These are phyloP conservation scores for Solanum acaule DNA, from an alignment of 257 asterid genomes.

Conservation along the genomic window DNA sequence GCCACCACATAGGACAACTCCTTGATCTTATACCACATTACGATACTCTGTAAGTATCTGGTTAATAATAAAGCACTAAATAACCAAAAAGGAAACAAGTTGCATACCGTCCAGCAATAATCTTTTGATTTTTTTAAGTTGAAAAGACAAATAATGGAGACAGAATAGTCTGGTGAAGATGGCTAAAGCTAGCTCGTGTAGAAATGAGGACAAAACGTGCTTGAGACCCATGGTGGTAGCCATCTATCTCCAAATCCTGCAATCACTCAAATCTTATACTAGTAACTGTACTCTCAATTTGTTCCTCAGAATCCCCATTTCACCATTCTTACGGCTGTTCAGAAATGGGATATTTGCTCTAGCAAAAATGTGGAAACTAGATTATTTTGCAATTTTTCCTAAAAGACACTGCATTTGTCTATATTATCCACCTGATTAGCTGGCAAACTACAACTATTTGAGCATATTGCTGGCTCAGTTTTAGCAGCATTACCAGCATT, in stretches of 20 bases:
- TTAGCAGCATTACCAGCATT: background rate
- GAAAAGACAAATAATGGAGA: background rate
- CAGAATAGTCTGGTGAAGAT: background rate
- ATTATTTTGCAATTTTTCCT: background rate
- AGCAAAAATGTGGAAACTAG: background rate
- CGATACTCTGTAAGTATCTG: background rate
- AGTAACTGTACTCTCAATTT: background rate
- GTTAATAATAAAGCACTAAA: background rate
- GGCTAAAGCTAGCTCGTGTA: background rate
- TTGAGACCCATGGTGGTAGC: background rate
- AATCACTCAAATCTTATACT: background rate
- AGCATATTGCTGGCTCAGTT: background rate
- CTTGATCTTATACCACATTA: background rate
- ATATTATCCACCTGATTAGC: background rate
- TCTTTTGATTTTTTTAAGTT: background rate
- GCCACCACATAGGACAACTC: background rate
- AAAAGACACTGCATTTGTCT: background rate
- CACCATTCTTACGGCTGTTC: background rate
- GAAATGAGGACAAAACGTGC: background rate
- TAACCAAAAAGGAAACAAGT: background rate
- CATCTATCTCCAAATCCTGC: background rate
- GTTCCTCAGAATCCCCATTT: background rate
- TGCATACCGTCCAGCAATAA: background rate
- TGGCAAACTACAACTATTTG: background rate
- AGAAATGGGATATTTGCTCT: background rate